Percentiles rank a stretch among this genome's conserved stretches.
Evolutionary conservation across 768 basidiomycete species (phyloP).

Genomic region (Trichaptum fuscoviolaceum): DNA sequence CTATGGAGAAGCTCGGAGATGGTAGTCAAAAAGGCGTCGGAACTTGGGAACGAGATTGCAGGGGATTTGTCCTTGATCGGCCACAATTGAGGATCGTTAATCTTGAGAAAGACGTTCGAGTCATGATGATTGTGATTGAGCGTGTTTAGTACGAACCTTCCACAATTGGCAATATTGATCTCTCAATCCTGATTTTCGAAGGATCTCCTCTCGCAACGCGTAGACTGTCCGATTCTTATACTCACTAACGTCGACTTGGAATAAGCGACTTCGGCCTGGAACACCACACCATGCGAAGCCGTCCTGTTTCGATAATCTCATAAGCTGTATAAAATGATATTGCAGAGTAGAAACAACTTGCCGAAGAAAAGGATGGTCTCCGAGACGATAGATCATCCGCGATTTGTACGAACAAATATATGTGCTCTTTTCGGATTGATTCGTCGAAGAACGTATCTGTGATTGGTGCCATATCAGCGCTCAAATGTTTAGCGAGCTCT

Average conservation of each 20-base stretch:
- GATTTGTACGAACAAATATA: not conserved
- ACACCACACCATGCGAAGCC: not conserved
- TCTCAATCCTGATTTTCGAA: not conserved
- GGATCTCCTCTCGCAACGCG: no score
- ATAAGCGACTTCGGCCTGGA: not conserved
- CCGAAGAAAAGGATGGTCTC: not conserved
- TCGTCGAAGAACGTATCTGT: not conserved
- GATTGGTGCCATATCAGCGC: not conserved
- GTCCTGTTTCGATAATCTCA: not conserved
- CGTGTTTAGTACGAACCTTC: not conserved
- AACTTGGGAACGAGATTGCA: not conserved
- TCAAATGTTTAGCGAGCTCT: not conserved
- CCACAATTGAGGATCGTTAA: not conserved
- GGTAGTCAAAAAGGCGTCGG: not conserved
- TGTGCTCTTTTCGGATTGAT: not conserved
- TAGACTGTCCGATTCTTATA: not conserved
- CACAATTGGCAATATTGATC: not conserved
- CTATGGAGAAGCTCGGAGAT: not conserved
- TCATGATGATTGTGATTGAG: no score
- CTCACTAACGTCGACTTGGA: not conserved
- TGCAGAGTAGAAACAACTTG: not conserved
- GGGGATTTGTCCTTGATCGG: not conserved
- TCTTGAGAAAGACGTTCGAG: not conserved
- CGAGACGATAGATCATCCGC: not conserved
- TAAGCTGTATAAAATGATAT: not conserved